Base-by-base conservation (phyloP, 2,329 filamentous ascomycete species). In the Alternaria panax region DNA sequence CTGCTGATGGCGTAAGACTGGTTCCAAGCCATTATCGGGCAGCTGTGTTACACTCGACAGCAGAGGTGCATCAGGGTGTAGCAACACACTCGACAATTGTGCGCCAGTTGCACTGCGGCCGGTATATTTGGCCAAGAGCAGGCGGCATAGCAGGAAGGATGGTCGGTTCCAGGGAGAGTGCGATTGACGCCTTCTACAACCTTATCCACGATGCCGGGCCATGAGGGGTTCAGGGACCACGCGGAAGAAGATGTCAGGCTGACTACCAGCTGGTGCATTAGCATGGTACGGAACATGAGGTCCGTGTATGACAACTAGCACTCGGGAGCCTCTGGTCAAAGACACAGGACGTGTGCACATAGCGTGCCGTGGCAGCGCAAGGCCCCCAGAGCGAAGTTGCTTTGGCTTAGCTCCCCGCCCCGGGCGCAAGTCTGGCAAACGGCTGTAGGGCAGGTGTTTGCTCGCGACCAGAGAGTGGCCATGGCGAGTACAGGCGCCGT, bases 171-270 rank as follows among this genome's bases (percentile, higher is more conserved):
- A 64, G 57, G 47, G 55, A 59, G 65, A 57, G 65, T 70, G 66
- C 50, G 54, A 71, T 69, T 71, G 69, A 70, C 66, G 71, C 66
- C 65, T 62, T 59, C 45, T 52, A 61, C 64, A 76, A 72, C 73
- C 71, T 77, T 75, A 76, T 73, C 74, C 74, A 72, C 66, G 58
- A 60, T 38, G 25, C 61, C 62, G 74, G 74, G 73, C 69, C 73
- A 70, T 53, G 67, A 64, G 61, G 61, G 59, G 63, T 63, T 68
- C 68, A 72, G 71, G 72, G 67, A 71, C 71, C 68, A 74, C 57
- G 67, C 67, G 63, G 45, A 59, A 41, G 56, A 56, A 55, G 36
- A 60, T 57, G 55, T 63, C 57, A 63, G 53, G 46, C 62, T 62
- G 67, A 60, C 57, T 57, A 60, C 54, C 64, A 57, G 66, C 47